Evolutionary conservation across 306 rosid species (phyloP).

Genomic region (Sphenostylis stenocarpa): DNA sequence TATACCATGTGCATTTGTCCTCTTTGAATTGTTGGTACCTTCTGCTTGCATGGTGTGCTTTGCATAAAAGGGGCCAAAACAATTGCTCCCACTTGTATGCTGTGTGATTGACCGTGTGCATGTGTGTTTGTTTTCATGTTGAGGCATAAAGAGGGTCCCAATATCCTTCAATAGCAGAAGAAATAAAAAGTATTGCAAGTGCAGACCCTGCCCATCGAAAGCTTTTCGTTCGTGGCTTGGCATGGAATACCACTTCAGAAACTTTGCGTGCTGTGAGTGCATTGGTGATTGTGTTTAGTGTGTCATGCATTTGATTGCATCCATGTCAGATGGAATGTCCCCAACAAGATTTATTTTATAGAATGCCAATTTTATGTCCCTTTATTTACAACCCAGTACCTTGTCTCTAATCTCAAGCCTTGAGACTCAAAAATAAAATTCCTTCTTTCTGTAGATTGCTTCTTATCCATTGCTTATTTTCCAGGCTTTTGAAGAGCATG

Average conservation of each 20-base stretch:
- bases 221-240: conserved; percentile 95
- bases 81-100: conserved; percentile 55
- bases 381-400: conserved; percentile 2
- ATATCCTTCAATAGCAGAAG: conserved; percentile 82
- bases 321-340: conserved; percentile 15
- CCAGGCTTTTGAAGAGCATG: conserved; percentile 75
- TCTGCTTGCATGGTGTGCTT: conserved; percentile 32
- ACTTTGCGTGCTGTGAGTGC: conserved; percentile 92
- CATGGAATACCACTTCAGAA: conserved; percentile 74
- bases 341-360: conserved; percentile 27
- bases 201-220: conserved; percentile 79
- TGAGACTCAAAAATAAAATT: conserved; percentile 6
- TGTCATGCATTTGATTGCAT: conserved; percentile 53
- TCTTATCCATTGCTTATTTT: conserved; percentile 1
- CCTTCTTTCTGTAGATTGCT: conserved; percentile 5
- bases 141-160: conserved; percentile 86
- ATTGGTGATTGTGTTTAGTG: conserved; percentile 55
- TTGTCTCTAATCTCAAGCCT: conserved; percentile 15
- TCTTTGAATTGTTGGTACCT: conserved; percentile 24
- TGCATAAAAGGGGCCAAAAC: conserved; percentile 37
- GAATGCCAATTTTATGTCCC: not conserved
- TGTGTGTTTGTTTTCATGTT: conserved; percentile 91
- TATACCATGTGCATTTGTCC: not conserved
- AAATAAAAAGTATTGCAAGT: conserved; percentile 79
- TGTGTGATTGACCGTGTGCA: conserved; percentile 77